Evolutionary conservation across 352 stramenopile genomes (phyloP).

Genomic region (Elongisporangium senticosum): DNA sequence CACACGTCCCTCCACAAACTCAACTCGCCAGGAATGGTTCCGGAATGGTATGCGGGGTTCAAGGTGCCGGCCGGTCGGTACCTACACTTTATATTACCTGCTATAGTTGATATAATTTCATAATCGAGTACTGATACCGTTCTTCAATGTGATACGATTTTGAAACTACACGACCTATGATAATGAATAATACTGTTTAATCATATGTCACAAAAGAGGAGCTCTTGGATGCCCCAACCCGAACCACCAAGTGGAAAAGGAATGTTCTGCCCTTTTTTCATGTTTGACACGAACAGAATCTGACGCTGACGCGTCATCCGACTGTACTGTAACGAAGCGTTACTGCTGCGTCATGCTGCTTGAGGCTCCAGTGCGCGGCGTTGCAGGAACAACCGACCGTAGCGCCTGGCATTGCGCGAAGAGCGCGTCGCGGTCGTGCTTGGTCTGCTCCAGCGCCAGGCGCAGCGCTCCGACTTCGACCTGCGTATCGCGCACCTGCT

Average conservation of each 20-base stretch:
- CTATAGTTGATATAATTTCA: not conserved
- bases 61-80: not conserved
- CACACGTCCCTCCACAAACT: not conserved
- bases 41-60: not conserved
- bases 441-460: conserved; percentile 22
- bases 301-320: not conserved
- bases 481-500: not conserved
- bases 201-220: not conserved
- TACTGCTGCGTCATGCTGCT: no score
- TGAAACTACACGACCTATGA: not conserved
- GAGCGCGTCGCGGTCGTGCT: conserved; percentile 52
- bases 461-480: not conserved
- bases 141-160: not conserved
- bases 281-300: not conserved
- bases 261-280: not conserved
- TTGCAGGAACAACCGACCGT: conserved; percentile 4
- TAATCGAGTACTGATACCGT: not conserved
- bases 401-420: conserved; percentile 57
- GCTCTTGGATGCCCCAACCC: not conserved
- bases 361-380: not conserved
- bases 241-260: not conserved
- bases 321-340: no score
- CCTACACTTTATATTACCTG: not conserved
- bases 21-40: not conserved
- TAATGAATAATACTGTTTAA: not conserved